A percentile compares a stretch with the other conserved stretches of the same genome.
phyloP scores from a whole-genome alignment of 73 alveolate genomes.

The Tetrahymena malaccensis region DNA sequence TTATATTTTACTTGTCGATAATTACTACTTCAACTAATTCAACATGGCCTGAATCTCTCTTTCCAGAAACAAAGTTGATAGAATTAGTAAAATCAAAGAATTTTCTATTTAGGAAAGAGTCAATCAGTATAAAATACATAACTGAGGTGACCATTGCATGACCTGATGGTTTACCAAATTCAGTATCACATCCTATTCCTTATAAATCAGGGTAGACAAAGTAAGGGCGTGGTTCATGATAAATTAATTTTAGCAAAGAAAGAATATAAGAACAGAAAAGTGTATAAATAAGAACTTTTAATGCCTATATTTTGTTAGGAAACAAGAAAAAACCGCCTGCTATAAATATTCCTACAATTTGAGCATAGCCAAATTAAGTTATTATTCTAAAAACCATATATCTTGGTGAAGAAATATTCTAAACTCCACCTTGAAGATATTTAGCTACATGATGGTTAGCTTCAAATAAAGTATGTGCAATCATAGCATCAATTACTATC shows the following conservation, averaged over 20 bases:
- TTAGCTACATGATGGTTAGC: neutral
- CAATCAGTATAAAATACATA: constrained; percentile 6
- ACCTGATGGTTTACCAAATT: constrained; percentile 43
- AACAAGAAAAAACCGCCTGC: neutral
- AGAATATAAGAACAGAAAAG: neutral
- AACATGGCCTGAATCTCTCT: neutral
- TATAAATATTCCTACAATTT: neutral
- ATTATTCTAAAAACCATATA: neutral
- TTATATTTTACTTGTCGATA: neutral
- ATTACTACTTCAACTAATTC: neutral
- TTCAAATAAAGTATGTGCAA: neutral
- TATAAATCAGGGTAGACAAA: neutral
- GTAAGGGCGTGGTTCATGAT: constrained; percentile 39
- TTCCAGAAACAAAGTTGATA: neutral
- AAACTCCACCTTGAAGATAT: neutral
- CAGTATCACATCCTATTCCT: constrained; percentile 13
- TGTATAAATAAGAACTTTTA: neutral
- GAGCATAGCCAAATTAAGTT: neutral
- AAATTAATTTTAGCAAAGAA: constrained; percentile 1
- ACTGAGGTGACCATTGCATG: constrained; percentile 32
- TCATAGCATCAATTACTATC: neutral
- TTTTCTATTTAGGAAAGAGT: neutral
- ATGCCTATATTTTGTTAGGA: neutral
- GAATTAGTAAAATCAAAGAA: neutral
- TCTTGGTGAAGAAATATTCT: neutral